Evolutionary conservation across 345 rosid species (phyloP), one percentile per base, ranked within the genome.

Genomic region (Citrus cavaleriei): DNA sequence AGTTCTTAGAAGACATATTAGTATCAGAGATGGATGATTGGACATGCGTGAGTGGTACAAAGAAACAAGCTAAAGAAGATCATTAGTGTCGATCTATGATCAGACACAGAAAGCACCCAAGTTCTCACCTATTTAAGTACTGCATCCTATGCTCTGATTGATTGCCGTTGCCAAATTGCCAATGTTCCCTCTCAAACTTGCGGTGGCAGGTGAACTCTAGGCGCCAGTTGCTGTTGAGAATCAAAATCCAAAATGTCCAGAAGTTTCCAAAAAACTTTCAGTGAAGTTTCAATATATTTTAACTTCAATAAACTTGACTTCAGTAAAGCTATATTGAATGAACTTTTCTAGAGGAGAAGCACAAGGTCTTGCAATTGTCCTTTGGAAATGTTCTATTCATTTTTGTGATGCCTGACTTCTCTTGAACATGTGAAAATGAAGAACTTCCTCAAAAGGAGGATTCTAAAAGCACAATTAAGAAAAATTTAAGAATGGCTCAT

Each of bases 1-100:
- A 68, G 35, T 85, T 91, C 70, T 75, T 93, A 77, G 91, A 90
- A 78, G 79, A 78, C 70, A 84, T 90, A 77, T 88, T 88, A 30
- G 87, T 89, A 55, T 70, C 88, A 25, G 89, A 88, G 83, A 84
- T 85, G 70, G 92, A 80, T 68, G 89, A 79, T 59, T 95, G 98
- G 98, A 88, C 83, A 25, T 93, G 97, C 79, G 73, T 89, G 73
- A 89, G 89, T 55, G 97, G 97, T 77, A 88, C 61, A 78, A 93
- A 86, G 85, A 91, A 84, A 83, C 42, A 7, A 42, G 79, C 62
- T 42, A 78, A 73, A 51, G 72, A 68, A 10, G 35, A 51, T 49
- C 59, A 10, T 57, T 28, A 58, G 16, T 4, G 5, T 10, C 46
- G 38, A 62, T 2, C 12, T 18, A 46, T 30, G 3, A 10, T 61